These are phyloP conservation scores for Blastomyces parvus DNA, from an alignment of 2,329 filamentous ascomycete genomes.

Conservation along the genomic window DNA sequence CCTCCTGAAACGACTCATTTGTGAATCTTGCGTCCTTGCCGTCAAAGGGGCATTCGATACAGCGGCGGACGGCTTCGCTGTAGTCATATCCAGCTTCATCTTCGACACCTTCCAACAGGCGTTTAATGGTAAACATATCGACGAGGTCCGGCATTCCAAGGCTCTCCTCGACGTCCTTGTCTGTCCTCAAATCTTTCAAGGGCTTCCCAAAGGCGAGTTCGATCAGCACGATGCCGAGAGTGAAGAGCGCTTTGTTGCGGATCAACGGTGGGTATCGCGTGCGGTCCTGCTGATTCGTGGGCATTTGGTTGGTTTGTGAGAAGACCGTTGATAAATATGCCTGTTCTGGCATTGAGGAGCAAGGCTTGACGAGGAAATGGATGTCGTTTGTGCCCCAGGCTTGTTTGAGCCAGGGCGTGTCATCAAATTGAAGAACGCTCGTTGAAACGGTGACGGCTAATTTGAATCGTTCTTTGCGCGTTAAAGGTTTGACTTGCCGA, in stretches of 20 bases:
- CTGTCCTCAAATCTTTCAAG: constrained; percentile 9
- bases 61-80: constrained; percentile 11
- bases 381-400: constrained; percentile 16
- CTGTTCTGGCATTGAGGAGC: not conserved
- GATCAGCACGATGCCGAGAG: constrained; percentile 15
- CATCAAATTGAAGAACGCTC: constrained; percentile 17
- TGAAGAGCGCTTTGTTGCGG: constrained; percentile 12
- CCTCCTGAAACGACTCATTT: constrained; percentile 8
- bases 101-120: constrained; percentile 4
- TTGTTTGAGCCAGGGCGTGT: constrained; percentile 15
- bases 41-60: constrained; percentile 12
- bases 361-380: constrained; percentile 9
- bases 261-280: not conserved
- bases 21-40: constrained; percentile 1
- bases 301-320: not conserved
- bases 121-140: constrained; percentile 8
- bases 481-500: not conserved
- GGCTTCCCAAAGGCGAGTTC: constrained; percentile 17
- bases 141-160: constrained; percentile 10
- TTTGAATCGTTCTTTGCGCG: constrained; percentile 12
- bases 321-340: not conserved
- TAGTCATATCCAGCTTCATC: constrained; percentile 8
- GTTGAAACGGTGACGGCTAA: constrained; percentile 17
- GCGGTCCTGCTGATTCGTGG: not conserved
- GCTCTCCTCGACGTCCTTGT: constrained; percentile 12